These are phyloP conservation scores for Quercus cerris DNA, from an alignment of 306 rosid genomes.

Conservation along the genomic window DNA sequence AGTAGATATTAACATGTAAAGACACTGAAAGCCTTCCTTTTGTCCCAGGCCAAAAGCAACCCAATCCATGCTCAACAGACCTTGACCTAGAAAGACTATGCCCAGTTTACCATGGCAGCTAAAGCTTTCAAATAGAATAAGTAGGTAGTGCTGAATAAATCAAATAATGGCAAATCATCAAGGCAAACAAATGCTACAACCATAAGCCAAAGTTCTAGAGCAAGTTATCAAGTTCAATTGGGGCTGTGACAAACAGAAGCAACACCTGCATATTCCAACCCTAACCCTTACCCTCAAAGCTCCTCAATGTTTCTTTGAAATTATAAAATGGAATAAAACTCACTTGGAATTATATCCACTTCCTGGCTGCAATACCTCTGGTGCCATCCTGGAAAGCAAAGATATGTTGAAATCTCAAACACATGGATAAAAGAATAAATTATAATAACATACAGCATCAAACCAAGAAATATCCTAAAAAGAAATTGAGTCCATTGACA, in stretches of 20 bases:
- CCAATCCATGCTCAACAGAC: background rate
- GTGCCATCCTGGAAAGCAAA: constrained; percentile 84
- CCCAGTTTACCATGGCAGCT: background rate
- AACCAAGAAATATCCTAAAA: background rate
- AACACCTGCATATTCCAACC: background rate
- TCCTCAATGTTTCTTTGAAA: background rate
- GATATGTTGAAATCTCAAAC: constrained; percentile 1
- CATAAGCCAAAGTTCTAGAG: background rate
- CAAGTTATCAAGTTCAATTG: background rate
- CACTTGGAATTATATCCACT: constrained; percentile 94
- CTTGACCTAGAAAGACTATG: background rate
- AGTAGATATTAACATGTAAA: background rate
- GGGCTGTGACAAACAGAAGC: background rate
- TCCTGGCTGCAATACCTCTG: constrained; percentile 99
- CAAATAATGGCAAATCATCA: background rate
- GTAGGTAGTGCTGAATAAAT: background rate
- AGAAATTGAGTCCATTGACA: background rate
- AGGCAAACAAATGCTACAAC: background rate
- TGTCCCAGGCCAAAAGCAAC: background rate
- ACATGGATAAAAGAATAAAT: background rate
- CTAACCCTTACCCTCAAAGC: background rate
- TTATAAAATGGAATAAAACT: constrained; percentile 29
- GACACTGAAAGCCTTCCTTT: background rate
- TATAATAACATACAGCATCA: background rate
- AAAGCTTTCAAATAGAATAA: background rate